Evolutionary conservation across 179 eudicot genomes (phyloP).

Genomic region (Heliamphora pulchella): DNA sequence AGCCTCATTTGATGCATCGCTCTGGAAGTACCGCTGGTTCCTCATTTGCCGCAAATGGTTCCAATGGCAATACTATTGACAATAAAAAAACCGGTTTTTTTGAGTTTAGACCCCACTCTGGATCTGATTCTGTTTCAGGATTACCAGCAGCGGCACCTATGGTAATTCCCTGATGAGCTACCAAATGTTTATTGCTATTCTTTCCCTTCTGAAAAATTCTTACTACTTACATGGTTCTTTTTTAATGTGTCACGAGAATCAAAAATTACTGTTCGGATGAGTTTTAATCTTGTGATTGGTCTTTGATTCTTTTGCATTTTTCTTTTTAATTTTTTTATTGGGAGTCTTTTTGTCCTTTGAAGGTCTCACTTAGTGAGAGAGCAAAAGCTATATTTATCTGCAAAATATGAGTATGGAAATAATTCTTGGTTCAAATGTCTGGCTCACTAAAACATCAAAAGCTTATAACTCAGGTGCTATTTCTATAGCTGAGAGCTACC

Average conservation of each 20-base stretch:
- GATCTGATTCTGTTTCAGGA: constrained; percentile 50
- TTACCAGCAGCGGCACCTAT: constrained; percentile 38
- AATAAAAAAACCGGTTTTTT: constrained; percentile 44
- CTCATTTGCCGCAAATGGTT: constrained; percentile 38
- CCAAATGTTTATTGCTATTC: background rate
- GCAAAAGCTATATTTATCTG: background rate
- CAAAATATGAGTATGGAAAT: background rate
- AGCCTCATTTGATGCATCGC: constrained; percentile 60
- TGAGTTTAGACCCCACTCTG: constrained; percentile 69
- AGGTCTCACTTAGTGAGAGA: background rate
- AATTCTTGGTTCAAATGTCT: background rate
- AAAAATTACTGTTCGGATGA: background rate
- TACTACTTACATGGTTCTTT: background rate
- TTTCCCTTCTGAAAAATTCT: constrained; percentile 8
- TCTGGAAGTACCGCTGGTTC: constrained; percentile 41
- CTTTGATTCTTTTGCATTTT: background rate
- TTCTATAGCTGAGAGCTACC: background rate
- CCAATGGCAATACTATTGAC: constrained; percentile 31
- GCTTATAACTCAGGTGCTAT: background rate
- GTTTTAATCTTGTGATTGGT: background rate
- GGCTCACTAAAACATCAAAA: constrained; percentile 5
- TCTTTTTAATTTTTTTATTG: background rate
- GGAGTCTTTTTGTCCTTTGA: background rate
- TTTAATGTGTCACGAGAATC: background rate
- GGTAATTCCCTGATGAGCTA: constrained; percentile 41